Evolutionary conservation across 192 early-diverging fungal species (phyloP).

Genomic region (Podila clonocystis): DNA sequence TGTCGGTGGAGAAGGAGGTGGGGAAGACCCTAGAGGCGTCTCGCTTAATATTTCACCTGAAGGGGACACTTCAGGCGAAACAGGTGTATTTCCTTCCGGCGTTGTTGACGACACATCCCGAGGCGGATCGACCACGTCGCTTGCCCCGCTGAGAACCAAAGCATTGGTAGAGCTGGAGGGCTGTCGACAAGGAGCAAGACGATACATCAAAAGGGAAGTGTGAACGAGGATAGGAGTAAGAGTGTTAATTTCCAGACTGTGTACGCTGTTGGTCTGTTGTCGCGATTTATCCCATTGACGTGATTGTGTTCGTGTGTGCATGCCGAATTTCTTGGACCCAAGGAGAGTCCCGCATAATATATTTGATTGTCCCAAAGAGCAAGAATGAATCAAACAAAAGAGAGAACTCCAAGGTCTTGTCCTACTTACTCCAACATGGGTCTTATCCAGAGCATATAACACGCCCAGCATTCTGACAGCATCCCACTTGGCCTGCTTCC

Average conservation of each 20-base stretch:
- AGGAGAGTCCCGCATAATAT: neutral
- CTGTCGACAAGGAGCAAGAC: neutral
- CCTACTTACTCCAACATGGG: conserved; percentile 40
- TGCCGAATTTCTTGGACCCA: neutral
- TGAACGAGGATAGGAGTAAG: neutral
- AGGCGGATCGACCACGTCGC: conserved; percentile 5
- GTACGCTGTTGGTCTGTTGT: too few relatives aligned
- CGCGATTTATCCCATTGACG: neutral
- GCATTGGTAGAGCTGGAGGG: conserved; percentile 46
- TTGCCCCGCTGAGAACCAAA: conserved; percentile 37
- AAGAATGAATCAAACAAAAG: neutral
- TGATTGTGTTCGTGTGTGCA: too few relatives aligned
- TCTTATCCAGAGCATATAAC: conserved; percentile 47
- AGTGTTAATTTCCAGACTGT: too few relatives aligned
- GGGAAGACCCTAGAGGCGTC: neutral
- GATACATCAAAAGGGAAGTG: neutral
- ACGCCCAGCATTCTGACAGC: conserved; percentile 49
- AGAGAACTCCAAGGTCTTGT: neutral
- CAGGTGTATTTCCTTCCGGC: neutral
- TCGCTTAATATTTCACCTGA: conserved; percentile 15
- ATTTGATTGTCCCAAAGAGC: neutral
- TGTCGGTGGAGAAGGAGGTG: neutral
- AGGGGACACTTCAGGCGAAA: conserved; percentile 1
- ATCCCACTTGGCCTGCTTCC: conserved; percentile 39
- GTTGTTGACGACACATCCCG: neutral